Percentiles rank a stretch among this genome's conserved stretches.
Evolutionary conservation across 2,329 filamentous ascomycete species (phyloP).

Genomic region (Emmonsia crescens): DNA sequence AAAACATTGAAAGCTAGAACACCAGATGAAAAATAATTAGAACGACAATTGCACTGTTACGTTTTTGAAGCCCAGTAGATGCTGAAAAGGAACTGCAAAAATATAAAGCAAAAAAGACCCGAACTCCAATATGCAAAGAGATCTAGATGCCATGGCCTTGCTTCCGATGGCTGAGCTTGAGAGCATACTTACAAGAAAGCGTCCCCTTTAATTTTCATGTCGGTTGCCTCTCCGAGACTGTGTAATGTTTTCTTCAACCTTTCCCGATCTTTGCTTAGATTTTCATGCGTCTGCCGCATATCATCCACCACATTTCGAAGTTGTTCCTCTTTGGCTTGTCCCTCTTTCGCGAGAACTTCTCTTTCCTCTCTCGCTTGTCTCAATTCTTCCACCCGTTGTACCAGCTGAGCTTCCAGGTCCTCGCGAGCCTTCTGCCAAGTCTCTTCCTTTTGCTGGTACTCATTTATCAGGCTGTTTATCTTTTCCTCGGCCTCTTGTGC

Average conservation of each 20-base stretch:
- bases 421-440: slow-evolving; percentile 24
- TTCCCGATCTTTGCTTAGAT: slow-evolving; percentile 41
- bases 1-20: slow-evolving; percentile 42
- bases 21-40: slow-evolving; percentile 25
- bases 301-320: slow-evolving; percentile 32
- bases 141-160: slow-evolving; percentile 7
- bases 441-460: slow-evolving; percentile 23
- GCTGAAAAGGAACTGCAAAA: slow-evolving; percentile 10
- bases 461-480: slow-evolving; percentile 18
- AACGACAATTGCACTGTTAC: slow-evolving; percentile 16
- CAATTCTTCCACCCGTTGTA: slow-evolving; percentile 35
- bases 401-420: slow-evolving; percentile 25
- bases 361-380: slow-evolving; percentile 29
- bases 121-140: slow-evolving; percentile 10
- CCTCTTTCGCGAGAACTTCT: slow-evolving; percentile 24
- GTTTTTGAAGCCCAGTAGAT: background rate
- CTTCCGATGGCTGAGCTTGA: slow-evolving; percentile 1
- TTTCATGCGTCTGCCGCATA: slow-evolving; percentile 39
- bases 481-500: slow-evolving; percentile 18
- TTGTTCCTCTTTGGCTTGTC: slow-evolving; percentile 36
- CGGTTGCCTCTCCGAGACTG: slow-evolving; percentile 40
- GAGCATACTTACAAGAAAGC: slow-evolving; percentile 39
- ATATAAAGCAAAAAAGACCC: slow-evolving; percentile 6
- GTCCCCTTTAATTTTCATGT: slow-evolving; percentile 40
- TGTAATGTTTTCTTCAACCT: slow-evolving; percentile 41